Evolutionary conservation across 345 rosid genomes (phyloP).

Genomic region (Carallia brachiata): DNA sequence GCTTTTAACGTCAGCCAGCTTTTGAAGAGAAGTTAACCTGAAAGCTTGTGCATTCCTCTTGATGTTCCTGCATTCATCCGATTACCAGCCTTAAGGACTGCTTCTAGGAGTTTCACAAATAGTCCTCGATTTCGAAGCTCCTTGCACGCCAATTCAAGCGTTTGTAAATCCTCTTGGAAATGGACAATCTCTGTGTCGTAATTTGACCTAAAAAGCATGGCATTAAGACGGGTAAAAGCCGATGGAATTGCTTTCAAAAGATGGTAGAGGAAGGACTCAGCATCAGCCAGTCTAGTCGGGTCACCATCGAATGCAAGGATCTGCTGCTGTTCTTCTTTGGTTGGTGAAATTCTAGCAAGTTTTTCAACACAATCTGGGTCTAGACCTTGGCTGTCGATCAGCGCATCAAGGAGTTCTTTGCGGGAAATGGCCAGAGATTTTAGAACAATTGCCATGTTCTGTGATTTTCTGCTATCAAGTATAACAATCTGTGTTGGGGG

Average conservation of each 20-base stretch:
- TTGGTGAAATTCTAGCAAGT: slow-evolving; percentile 65
- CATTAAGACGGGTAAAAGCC: slow-evolving; percentile 57
- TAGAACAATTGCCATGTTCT: slow-evolving; percentile 74
- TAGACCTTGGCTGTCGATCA: slow-evolving; percentile 55
- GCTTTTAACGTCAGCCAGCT: slow-evolving; percentile 85
- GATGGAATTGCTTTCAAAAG: slow-evolving; percentile 67
- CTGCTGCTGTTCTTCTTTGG: slow-evolving; percentile 56
- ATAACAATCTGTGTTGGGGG: slow-evolving; percentile 45
- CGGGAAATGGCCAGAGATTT: slow-evolving; percentile 62
- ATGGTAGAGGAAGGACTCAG: slow-evolving; percentile 70
- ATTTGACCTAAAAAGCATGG: slow-evolving; percentile 66
- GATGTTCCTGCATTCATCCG: slow-evolving; percentile 92
- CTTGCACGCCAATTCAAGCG: slow-evolving; percentile 59
- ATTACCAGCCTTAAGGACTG: slow-evolving; percentile 89
- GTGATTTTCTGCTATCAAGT: slow-evolving; percentile 74
- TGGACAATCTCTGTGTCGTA: slow-evolving; percentile 56
- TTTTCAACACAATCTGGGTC: slow-evolving; percentile 62
- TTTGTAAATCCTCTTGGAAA: slow-evolving; percentile 40
- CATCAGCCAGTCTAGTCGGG: slow-evolving; percentile 51
- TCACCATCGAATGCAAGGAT: slow-evolving; percentile 64
- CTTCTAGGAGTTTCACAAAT: slow-evolving; percentile 81
- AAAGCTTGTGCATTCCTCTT: slow-evolving; percentile 90
- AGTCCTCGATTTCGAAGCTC: slow-evolving; percentile 75
- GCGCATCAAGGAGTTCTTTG: slow-evolving; percentile 51
- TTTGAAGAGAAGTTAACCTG: slow-evolving; percentile 62